phyloP scores from a whole-genome alignment of 495 filamentous ascomycete genomes.

The Neurospora sp. region DNA sequence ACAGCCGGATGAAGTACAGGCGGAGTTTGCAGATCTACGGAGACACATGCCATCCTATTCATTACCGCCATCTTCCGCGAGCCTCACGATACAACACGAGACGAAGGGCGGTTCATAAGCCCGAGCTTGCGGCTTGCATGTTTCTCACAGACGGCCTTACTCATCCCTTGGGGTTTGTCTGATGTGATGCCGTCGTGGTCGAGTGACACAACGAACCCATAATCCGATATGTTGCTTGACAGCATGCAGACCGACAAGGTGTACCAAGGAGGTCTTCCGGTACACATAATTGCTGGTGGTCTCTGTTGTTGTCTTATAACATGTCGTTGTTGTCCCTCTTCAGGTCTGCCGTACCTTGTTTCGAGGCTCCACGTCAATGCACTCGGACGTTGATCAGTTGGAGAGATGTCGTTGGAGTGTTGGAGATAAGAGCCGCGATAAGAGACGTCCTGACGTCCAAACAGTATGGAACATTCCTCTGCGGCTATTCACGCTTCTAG shows the following conservation, averaged over 20 bases:
- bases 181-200: neutral
- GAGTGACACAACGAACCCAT: neutral
- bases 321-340: neutral
- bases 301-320: neutral
- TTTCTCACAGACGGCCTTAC: neutral
- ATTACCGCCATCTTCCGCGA: neutral
- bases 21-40: neutral
- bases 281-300: neutral
- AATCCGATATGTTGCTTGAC: neutral
- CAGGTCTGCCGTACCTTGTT: neutral
- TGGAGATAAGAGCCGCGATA: neutral
- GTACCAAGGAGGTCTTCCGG: neutral
- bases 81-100: neutral
- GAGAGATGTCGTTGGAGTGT: neutral
- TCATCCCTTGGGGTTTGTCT: neutral
- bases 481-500: neutral
- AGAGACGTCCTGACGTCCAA: neutral
- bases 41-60: neutral
- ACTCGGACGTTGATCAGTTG: neutral
- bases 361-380: neutral
- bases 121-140: neutral
- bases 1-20: neutral
- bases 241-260: neutral
- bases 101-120: neutral
- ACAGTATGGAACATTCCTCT: neutral